A percentile compares a stretch with the other conserved stretches of the same genome.
Evolutionary conservation across 352 stramenopile genomes (phyloP).

Genomic region (Pythium aristosporum): DNA sequence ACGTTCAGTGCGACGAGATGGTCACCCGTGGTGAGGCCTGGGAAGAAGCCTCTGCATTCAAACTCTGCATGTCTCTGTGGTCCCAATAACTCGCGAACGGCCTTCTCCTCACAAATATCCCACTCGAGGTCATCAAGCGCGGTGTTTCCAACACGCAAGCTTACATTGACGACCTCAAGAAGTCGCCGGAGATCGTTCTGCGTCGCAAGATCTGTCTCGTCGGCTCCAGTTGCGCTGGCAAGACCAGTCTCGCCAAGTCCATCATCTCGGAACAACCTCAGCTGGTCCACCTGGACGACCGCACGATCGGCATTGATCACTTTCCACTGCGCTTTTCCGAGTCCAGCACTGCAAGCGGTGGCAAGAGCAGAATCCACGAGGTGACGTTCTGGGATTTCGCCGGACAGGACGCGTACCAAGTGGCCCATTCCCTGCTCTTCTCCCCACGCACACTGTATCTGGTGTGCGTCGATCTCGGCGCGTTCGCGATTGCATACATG

Average conservation of each 20-base stretch:
- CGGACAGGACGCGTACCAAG: constrained; percentile 17
- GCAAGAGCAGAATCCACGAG: neutral
- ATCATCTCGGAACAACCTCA: neutral
- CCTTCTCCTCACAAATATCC: neutral
- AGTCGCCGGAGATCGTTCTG: neutral
- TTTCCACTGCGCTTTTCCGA: constrained; percentile 9
- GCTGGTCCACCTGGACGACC: constrained; percentile 14
- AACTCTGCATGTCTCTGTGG: neutral
- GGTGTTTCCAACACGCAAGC: neutral
- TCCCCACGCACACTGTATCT: constrained; percentile 15
- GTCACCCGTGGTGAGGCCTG: neutral
- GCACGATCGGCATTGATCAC: constrained; percentile 33
- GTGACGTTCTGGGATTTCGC: constrained; percentile 26
- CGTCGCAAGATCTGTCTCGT: constrained; percentile 9
- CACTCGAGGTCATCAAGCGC: neutral
- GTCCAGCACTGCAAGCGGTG: too few relatives aligned
- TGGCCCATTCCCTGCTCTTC: constrained; percentile 20
- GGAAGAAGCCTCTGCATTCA: neutral
- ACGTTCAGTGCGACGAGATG: neutral
- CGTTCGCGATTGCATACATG: neutral
- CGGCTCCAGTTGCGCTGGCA: neutral
- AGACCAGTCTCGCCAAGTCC: constrained; percentile 5
- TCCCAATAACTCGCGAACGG: neutral
- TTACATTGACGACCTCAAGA: neutral
- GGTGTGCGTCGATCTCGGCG: constrained; percentile 15